Evolutionary conservation across 257 asterid species (phyloP), one percentile per base, ranked within the genome.

Genomic region (Hygrophila difformis): DNA sequence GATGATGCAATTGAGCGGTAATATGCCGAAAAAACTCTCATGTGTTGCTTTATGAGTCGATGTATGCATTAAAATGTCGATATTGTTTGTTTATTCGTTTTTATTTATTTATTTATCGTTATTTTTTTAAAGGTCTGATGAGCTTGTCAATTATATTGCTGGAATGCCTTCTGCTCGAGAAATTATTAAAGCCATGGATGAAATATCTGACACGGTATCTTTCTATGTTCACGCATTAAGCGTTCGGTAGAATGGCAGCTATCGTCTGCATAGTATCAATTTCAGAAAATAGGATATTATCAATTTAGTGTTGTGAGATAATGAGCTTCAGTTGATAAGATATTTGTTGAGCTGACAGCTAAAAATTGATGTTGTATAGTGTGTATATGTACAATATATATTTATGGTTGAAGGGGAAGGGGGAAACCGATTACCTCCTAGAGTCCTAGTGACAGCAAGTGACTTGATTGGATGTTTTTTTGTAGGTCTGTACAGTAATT

Each of bases 81-180:
- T 44, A 5, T 20, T 12, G 33, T 4, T 49, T 62, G 61, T 46
- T 53, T 50, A 20, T 36, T 28, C n/a, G n/a, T n/a, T n/a, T n/a
- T n/a, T n/a, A n/a, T n/a, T n/a, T n/a, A n/a, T n/a, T n/a, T n/a
- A n/a, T n/a, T n/a, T n/a, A n/a, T n/a, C n/a, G n/a, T n/a, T n/a
- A n/a, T n/a, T n/a, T n/a, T n/a, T n/a, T n/a, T n/a, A n/a, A n/a
- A 89, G 98, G 93, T 89, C 98, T 37, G 74, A 76, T 63, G 98
- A 82, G 22, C 92, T 89, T 20, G 82, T 89, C 49, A 67, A 46
- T 49, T 67, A 56, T 34, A 77, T 89, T 49, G 66, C 88, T 57
- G 80, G 69, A 49, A 82, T 89, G 96, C 94, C 93, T 28, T 59
- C 93, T 47, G 74, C 93, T 60, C 76, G 84, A 1, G 78, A 85